These are phyloP conservation scores for Fusarium falciforme DNA, from an alignment of 2,329 filamentous ascomycete species.

Conservation along the genomic window DNA sequence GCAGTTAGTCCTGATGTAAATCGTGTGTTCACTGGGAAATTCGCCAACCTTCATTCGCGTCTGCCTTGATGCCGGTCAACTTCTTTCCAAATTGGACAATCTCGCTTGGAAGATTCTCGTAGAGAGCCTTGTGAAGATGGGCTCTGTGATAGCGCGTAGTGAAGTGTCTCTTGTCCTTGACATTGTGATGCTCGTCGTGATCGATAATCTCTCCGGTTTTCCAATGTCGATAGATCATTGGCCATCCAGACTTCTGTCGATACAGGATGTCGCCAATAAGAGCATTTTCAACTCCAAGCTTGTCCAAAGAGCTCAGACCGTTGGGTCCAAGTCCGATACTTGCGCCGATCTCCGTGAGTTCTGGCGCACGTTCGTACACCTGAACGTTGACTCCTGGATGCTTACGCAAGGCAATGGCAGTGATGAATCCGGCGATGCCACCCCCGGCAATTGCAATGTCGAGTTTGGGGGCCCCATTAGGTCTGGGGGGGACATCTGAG, in stretches of 20 bases:
- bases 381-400: neutral
- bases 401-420: neutral
- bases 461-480: neutral
- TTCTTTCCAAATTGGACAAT: neutral
- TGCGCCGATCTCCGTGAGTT: neutral
- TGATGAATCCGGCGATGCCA: neutral
- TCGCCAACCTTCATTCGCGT: neutral
- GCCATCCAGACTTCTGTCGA: neutral
- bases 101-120: neutral
- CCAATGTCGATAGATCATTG: neutral
- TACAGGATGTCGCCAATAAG: neutral
- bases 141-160: neutral
- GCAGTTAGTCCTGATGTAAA: neutral
- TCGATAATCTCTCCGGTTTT: neutral
- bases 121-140: neutral
- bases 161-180: neutral
- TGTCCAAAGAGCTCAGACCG: neutral
- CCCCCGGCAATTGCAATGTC: neutral
- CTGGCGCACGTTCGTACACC: neutral
- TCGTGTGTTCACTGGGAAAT: fast-evolving
- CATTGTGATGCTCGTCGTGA: slow-evolving; percentile 2
- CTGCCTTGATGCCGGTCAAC: neutral
- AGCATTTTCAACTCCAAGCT: neutral
- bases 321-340: neutral
- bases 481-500: too few species aligned